phyloP scores from a whole-genome alignment of 2,329 filamentous ascomycete genomes.

The Zymoseptoria brevis region DNA sequence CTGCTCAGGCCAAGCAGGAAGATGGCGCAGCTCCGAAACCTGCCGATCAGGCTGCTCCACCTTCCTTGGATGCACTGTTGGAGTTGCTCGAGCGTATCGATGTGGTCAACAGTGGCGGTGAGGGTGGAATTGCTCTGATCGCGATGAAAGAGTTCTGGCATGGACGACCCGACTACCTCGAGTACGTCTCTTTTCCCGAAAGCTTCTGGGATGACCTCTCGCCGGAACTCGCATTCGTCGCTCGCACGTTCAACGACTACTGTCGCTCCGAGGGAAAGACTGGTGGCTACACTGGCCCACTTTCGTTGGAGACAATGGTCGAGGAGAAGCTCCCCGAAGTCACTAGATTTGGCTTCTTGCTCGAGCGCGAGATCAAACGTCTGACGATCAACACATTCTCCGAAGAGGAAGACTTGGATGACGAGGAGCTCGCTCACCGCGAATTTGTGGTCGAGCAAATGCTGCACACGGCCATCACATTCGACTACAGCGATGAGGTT shows the following conservation, averaged over 20 bases:
- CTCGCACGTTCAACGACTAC: conserved; percentile 88
- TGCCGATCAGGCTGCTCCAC: conserved; percentile 44
- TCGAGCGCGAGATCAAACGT: conserved; percentile 69
- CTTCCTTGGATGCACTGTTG: conserved; percentile 72
- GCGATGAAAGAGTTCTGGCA: conserved; percentile 98
- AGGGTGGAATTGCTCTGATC: conserved; percentile 83
- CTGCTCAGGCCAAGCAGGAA: conserved; percentile 49
- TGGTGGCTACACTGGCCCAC: conserved; percentile 48
- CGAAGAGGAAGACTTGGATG: conserved; percentile 50
- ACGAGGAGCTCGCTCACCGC: conserved; percentile 78
- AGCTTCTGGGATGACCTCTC: conserved; percentile 72
- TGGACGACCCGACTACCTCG: conserved; percentile 73
- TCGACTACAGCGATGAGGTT: conserved; percentile 97
- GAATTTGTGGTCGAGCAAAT: conserved; percentile 96
- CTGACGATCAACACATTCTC: conserved; percentile 50
- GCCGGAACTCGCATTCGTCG: conserved; percentile 82
- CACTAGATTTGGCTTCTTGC: conserved; percentile 77
- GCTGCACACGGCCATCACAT: conserved; percentile 79
- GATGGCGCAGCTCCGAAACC: conserved; percentile 42
- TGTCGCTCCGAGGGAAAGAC: conserved; percentile 47
- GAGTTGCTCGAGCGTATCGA: conserved; percentile 93
- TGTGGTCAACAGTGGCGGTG: conserved; percentile 78
- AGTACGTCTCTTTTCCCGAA: conserved; percentile 60
- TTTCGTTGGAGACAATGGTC: conserved; percentile 64
- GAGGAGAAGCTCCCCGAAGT: conserved; percentile 96